Conservation (phyloP, 805 yeast genomes). For the Maudiozyma barnettii region DNA sequence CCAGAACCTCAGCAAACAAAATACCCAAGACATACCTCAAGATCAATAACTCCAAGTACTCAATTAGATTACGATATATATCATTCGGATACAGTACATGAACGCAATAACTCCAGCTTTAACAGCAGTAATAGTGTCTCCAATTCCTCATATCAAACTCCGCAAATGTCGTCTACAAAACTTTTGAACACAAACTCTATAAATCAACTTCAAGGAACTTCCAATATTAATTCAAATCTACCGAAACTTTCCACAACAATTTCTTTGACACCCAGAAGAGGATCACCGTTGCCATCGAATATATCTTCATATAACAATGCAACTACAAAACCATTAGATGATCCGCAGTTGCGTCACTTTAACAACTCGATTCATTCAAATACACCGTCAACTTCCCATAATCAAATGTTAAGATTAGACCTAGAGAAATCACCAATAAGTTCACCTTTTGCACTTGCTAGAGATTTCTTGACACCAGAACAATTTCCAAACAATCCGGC, state of each 20-base stretch:
- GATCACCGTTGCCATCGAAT: conserved; percentile 37
- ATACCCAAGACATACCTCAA: conserved; percentile 5
- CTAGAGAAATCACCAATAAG: conserved; percentile 39
- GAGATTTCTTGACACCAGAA: conserved; percentile 33
- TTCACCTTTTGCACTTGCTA: conserved; percentile 47
- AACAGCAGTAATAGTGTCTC: conserved; percentile 1
- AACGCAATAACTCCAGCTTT: not conserved
- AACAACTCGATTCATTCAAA: conserved; percentile 11
- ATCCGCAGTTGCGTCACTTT: not conserved
- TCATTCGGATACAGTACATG: not conserved
- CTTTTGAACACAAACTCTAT: not conserved
- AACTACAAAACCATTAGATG: not conserved
- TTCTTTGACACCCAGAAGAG: conserved; percentile 43
- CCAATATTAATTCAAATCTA: conserved; percentile 2
- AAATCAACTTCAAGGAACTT: not conserved
- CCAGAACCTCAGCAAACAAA: not conserved
- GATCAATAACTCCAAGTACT: conserved; percentile 19
- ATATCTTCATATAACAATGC: not conserved
- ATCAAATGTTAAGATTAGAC: not conserved
- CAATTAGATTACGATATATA: conserved; percentile 7
- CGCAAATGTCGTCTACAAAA: not conserved
- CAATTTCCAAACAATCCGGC: conserved; percentile 19
- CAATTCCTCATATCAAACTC: not conserved
- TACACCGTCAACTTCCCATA: conserved; percentile 4
- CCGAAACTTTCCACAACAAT: conserved; percentile 25